Evolutionary conservation across 768 basidiomycete species (phyloP), one percentile per base, ranked within the genome.

Genomic region (Trametes gibbosa): DNA sequence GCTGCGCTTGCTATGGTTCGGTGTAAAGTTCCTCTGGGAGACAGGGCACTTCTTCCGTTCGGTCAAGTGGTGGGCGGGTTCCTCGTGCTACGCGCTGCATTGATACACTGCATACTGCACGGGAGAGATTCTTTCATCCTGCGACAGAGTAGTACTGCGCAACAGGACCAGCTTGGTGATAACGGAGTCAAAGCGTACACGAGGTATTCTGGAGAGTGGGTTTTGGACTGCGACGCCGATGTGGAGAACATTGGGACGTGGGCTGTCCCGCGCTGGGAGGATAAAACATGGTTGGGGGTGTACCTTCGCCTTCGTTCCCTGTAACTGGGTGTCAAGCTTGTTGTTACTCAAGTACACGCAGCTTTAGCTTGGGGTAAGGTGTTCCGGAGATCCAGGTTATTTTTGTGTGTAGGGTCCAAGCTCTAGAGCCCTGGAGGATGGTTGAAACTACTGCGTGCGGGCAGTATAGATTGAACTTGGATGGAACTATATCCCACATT

Each of bases 211-310:
- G 57, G 57, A 0, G 29, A 32, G 29, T 32, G 29, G 29, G 4
- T 32, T 10, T 52, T 42, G 9, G 57, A 50, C 32, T 58, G 52
- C 43, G 50, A 50, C 16, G 58, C 53, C 53, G 25, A 40, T 40
- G 21, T 16, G 13, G 58, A 54, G 40, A n/a, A 49, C 7, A 47
- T 10, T 10, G 29, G 29, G 29, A 32, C 4, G 29, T 32, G 29
- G 29, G 29, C 10, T 32, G 29, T 32, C 29, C 29, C 29, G 29
- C 29, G 4, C 10, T 32, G 29, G 29, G 29, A 32, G 29, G 29
- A 32, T 10, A 10, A 32, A 32, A 5, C 5, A 10, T 32, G 29
- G 29, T 32, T 32, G 29, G 29, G 10, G 10, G 29, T n/a, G n/a
- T n/a, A n/a, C 5, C 29, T 10, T 32, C 29, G 10, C 10, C 29